These are phyloP conservation scores for Fusarium temperatum DNA, from an alignment of 2,329 filamentous ascomycete species.

Conservation along the genomic window DNA sequence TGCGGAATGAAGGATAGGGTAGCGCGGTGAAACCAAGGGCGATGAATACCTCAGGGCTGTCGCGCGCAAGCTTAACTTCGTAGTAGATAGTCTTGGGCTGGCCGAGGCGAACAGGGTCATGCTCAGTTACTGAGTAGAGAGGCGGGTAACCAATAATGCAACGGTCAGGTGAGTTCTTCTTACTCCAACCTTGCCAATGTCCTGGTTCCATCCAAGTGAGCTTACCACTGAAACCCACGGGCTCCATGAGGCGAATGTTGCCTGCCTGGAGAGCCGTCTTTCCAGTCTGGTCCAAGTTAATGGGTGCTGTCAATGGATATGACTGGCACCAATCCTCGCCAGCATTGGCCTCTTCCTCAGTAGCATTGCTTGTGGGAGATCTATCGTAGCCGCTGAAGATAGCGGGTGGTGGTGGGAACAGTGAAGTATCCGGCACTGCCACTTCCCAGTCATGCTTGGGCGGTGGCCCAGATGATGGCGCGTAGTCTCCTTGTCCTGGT, in stretches of 20 bases:
- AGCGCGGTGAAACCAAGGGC: conserved; percentile 76
- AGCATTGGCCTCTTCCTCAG: conserved; percentile 67
- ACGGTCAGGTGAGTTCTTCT: conserved; percentile 62
- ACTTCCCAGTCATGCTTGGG: conserved; percentile 73
- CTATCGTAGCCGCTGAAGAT: conserved; percentile 70
- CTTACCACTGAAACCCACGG: conserved; percentile 57
- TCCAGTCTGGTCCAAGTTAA: conserved; percentile 57
- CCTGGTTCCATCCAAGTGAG: conserved; percentile 59
- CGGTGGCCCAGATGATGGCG: conserved; percentile 49
- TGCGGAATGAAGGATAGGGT: conserved; percentile 79
- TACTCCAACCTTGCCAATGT: conserved; percentile 59
- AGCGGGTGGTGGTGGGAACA: conserved; percentile 77
- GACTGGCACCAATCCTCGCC: conserved; percentile 72
- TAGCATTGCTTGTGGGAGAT: conserved; percentile 76
- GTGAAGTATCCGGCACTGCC: conserved; percentile 75
- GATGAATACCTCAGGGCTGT: conserved; percentile 60
- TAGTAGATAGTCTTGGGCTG: conserved; percentile 71
- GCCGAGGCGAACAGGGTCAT: conserved; percentile 61
- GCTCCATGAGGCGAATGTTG: conserved; percentile 64
- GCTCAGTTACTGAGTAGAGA: conserved; percentile 69
- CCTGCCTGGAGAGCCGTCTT: conserved; percentile 58
- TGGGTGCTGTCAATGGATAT: conserved; percentile 66
- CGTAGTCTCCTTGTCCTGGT: conserved; percentile 38
- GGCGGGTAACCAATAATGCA: conserved; percentile 75
- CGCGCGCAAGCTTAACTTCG: conserved; percentile 67